Evolutionary conservation across 2,329 filamentous ascomycete genomes (phyloP), one percentile per base, ranked within the genome.

Genomic region (Cercospora zeae-maydis): DNA sequence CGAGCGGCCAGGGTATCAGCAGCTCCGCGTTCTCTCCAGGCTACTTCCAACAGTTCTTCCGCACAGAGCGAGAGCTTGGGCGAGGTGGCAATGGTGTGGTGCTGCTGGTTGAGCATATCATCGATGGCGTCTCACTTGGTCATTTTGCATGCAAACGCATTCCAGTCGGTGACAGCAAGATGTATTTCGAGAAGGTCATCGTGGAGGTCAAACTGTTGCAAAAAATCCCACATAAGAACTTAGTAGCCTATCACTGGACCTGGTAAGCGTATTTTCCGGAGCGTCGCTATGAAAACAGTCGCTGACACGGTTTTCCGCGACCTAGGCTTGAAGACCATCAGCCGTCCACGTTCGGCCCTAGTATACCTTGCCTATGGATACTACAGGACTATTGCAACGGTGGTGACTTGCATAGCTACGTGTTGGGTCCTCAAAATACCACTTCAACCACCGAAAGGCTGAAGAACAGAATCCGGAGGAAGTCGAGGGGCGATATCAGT

Each of bases 141-240:
- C 85, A 95, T 67, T 99, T 96, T 76, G 95, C 95, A 11, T 99
- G 95, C 81, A 99, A 99, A 78, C 87, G 96, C 51, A 93, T 99
- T 0, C 96, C 95, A 0, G 95, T 99, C 1, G 80, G 95, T 13
- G 90, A 99, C 72, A 98, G 71, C 93, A 97, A 72, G 87, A 88
- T 65, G 97, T 95, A 96, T 81, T 99, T 69, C 13, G 92, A 96
- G 76, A 98, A 97, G 77, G 88, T 98, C 1, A 81, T 99, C 57
- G 84, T 95, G 51, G 95, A 99, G 76, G 96, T 99, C 1, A 92
- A 96, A 77, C 82, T 98, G 24, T 84, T 99, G 24, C 92, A 96
- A 70, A 90, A 91, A 70, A 84, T 99, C 3, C 95, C 92, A 0
- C 95, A 99, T 73, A 91, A 93, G 62, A 99, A 99, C 66, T 82